Percentiles rank a stretch among this genome's conserved stretches.
Evolutionary conservation across 768 basidiomycete species (phyloP).

Genomic region (Pulveroboletus sp.): DNA sequence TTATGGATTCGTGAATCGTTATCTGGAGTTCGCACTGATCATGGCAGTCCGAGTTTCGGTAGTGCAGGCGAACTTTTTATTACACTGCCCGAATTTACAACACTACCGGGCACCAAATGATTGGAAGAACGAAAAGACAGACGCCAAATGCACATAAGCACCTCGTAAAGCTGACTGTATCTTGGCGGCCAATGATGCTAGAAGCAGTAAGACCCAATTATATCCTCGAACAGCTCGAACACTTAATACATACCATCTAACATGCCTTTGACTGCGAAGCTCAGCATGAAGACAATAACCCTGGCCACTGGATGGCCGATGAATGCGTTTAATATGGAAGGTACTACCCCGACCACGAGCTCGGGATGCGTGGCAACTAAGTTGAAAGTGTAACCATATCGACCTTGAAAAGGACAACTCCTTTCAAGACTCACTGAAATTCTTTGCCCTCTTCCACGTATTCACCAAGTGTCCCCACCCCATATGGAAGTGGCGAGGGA

Average conservation of each 20-base stretch:
- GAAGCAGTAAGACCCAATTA: not conserved
- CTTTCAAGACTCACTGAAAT: slow-evolving; percentile 1
- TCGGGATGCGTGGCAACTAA: not conserved
- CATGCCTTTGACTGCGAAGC: not conserved
- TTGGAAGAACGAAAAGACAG: slow-evolving; percentile 3
- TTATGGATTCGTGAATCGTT: not conserved
- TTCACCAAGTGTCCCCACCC: not conserved
- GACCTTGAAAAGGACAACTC: not conserved
- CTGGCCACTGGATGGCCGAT: not conserved
- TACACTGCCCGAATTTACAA: too few relatives aligned
- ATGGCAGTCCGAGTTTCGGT: not conserved
- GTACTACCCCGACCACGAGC: accelerated
- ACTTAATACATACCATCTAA: slow-evolving; percentile 1
- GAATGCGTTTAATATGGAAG: not conserved
- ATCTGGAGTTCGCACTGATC: not conserved
- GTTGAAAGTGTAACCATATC: not conserved
- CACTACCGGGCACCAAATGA: slow-evolving; percentile 4
- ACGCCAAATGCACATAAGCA: not conserved
- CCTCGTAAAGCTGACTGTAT: not conserved
- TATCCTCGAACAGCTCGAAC: not conserved
- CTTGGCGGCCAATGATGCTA: slow-evolving; percentile 4
- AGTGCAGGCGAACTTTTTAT: too few relatives aligned
- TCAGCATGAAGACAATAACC: accelerated
- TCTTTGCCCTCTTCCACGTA: not conserved
- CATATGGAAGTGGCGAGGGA: accelerated